phyloP scores from a whole-genome alignment of 164 flowering plant genomes.

The Stephania japonica region DNA sequence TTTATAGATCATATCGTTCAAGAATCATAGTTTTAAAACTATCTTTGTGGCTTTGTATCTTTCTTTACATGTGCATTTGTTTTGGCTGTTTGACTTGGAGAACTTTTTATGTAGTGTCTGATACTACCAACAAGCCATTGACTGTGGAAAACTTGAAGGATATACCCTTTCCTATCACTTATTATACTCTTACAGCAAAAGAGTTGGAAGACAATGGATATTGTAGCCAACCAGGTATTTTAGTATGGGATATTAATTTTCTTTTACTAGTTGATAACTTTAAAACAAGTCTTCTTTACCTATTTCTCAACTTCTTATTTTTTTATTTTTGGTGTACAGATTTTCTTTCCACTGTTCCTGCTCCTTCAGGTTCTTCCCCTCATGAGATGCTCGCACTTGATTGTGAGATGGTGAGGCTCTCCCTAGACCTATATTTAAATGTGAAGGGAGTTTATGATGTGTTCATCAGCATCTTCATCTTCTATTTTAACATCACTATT shows the following conservation, averaged over 20 bases:
- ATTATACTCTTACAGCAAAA: conserved; percentile 77
- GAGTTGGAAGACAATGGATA: conserved; percentile 89
- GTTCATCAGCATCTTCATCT: not conserved
- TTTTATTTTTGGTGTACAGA: conserved; percentile 31
- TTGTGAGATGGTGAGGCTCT: conserved; percentile 88
- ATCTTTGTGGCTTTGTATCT: not conserved
- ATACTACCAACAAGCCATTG: conserved; percentile 17
- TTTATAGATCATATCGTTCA: not conserved
- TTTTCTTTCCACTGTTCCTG: conserved; percentile 62
- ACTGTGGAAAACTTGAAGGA: conserved; percentile 28
- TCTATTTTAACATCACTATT: not conserved
- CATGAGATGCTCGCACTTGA: conserved; percentile 81
- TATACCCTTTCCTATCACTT: conserved; percentile 71
- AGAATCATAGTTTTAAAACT: not conserved
- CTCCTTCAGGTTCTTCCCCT: conserved; percentile 57
- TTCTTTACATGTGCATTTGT: not conserved
- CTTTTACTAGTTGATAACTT: not conserved
- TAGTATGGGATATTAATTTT: conserved; percentile 3
- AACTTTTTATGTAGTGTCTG: conserved; percentile 24
- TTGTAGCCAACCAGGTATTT: conserved; percentile 44
- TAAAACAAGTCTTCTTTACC: not conserved
- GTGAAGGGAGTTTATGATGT: not conserved
- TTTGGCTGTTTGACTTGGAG: not conserved
- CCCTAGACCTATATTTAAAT: not conserved
- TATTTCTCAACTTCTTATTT: not conserved